Evolutionary conservation across 495 filamentous ascomycete species (phyloP), one percentile per base, ranked within the genome.

Genomic region (Hypoxylon subgilvum): DNA sequence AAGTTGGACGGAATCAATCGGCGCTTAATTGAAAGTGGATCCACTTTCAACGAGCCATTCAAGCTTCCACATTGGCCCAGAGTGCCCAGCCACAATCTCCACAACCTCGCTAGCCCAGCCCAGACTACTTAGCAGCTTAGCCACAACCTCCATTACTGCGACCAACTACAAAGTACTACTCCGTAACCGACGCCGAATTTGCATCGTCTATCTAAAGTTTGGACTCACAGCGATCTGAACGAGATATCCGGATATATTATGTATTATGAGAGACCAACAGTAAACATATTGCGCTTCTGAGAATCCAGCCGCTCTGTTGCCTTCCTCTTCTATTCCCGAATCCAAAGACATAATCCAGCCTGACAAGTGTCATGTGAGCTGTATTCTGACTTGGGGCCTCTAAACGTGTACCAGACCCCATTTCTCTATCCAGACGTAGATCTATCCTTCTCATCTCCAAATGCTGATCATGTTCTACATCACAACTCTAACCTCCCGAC

Each of bases 1-100:
- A 43, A 53, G 13, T 2, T 25, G 22, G 34, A 47, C 9, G 45
- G 6, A 43, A 18, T 14, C 18, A 38, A 35, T 21, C 39, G 40
- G 57, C 58, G 58, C 59, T 46, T 63, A 4, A n/a, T 35, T n/a
- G n/a, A n/a, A n/a, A n/a, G n/a, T n/a, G n/a, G 31, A 35, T 12
- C 31, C 31, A 35, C 9, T 35, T 35, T 6, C 12, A 12, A n/a
- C 7, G 13, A 35, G 31, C 27, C 9, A n/a, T 35, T 6, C 7
- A n/a, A 3, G 31, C 31, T 35, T 6, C 9, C 4, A 6, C 3
- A 3, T 6, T 35, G 31, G 3, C 4, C 31, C 12, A 4, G 31
- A n/a, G 31, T 3, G 13, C 7, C 31, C 12, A 13, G 31, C 4
- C n/a, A n/a, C n/a, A n/a, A n/a, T n/a, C n/a, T n/a, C n/a, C n/a